Evolutionary conservation across 352 stramenopile species (phyloP).

Genomic region (Phytophthora lateralis): DNA sequence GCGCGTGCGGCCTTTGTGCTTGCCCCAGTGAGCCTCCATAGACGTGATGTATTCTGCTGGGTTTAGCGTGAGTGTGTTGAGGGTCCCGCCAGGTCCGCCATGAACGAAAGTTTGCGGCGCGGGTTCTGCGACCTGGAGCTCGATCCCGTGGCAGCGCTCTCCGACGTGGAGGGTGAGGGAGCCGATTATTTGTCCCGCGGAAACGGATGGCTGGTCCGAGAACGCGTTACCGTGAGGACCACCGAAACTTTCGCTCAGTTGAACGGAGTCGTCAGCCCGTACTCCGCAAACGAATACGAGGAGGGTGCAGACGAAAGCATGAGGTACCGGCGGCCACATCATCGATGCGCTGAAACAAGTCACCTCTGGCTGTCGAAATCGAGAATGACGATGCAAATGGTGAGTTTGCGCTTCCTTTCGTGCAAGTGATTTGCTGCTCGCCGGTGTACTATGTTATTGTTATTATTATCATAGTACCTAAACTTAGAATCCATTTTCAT

Average conservation of each 20-base stretch:
- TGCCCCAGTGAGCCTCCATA: slow-evolving; percentile 3
- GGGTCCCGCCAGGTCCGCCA: background rate
- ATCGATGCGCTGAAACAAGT: background rate
- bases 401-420: too few species aligned
- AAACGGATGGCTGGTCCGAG: background rate
- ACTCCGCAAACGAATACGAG: background rate
- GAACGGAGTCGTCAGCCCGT: background rate
- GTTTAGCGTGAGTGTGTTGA: slow-evolving; percentile 2
- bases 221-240: slow-evolving; percentile 5
- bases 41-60: slow-evolving; percentile 7
- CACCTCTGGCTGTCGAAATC: background rate
- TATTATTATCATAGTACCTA: too few species aligned
- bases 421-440: too few species aligned
- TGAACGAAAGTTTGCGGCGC: background rate
- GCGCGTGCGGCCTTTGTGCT: slow-evolving; percentile 1
- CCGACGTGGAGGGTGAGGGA: slow-evolving; percentile 8
- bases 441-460: too few species aligned
- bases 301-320: background rate
- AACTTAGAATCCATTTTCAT: too few species aligned
- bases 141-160: slow-evolving; percentile 10
- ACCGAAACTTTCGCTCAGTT: background rate
- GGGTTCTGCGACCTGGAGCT: background rate
- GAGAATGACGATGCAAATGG: too few species aligned
- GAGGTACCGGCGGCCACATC: background rate
- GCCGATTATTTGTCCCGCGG: slow-evolving; percentile 7